These are phyloP conservation scores for Schoenoplectus tabernaemontani DNA, from an alignment of 202 grass and related monocot species.

Conservation along the genomic window DNA sequence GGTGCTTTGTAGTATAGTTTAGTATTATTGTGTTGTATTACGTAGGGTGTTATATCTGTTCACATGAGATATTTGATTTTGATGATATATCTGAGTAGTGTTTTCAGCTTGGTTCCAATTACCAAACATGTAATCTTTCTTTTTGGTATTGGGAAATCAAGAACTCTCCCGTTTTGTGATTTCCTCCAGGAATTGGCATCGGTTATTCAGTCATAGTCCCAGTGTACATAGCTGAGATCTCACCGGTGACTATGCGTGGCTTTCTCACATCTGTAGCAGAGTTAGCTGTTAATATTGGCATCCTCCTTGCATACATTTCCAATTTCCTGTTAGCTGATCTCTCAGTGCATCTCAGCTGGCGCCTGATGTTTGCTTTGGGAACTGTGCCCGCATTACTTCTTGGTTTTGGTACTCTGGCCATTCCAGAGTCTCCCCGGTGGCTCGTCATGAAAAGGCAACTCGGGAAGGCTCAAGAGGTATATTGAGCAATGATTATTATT, in stretches of 20 bases:
- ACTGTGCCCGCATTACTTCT: conserved; percentile 47
- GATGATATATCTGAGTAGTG: not conserved
- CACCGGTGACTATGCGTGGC: conserved; percentile 31
- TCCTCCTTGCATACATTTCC: conserved; percentile 69
- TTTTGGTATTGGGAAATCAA: not conserved
- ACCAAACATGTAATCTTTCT: not conserved
- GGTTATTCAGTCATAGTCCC: conserved; percentile 57
- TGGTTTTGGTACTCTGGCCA: conserved; percentile 21
- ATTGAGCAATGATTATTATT: not conserved
- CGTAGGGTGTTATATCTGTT: not conserved
- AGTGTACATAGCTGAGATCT: conserved; percentile 60
- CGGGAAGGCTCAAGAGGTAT: conserved; percentile 33
- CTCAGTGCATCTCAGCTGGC: conserved; percentile 43
- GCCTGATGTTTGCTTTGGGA: conserved; percentile 58
- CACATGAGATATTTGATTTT: not conserved
- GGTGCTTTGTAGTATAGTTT: no score
- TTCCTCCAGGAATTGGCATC: conserved; percentile 42
- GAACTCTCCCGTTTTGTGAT: conserved; percentile 14
- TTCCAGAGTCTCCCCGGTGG: conserved; percentile 70
- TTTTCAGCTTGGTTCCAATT: no score
- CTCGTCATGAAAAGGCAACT: conserved; percentile 46
- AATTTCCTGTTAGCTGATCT: conserved; percentile 44
- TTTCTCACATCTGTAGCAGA: conserved; percentile 24
- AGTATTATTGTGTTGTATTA: not conserved
- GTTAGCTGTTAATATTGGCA: conserved; percentile 54